Conservation (phyloP, 2,329 filamentous ascomycete genomes). For the Colletotrichum karsti region DNA sequence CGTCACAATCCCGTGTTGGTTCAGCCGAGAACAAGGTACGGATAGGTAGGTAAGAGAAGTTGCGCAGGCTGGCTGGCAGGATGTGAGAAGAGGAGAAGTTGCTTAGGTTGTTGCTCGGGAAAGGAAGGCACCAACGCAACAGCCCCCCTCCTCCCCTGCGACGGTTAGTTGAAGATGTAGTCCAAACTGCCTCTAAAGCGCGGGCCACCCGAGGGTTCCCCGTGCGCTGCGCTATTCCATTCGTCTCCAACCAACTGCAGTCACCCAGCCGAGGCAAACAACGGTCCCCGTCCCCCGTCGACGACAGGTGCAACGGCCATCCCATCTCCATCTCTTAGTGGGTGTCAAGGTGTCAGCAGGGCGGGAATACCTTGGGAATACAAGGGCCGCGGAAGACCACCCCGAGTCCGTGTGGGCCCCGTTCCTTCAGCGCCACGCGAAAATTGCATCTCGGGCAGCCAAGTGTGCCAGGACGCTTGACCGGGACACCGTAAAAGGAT, state of each 20-base stretch:
- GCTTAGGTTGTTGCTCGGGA: too few relatives aligned
- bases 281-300: too few relatives aligned
- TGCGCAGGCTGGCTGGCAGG: too few relatives aligned
- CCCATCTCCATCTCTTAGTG: too few relatives aligned
- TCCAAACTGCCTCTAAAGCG: conserved; percentile 7
- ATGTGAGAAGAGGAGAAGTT: too few relatives aligned
- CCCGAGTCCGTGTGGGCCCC: conserved; percentile 5
- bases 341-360: too few relatives aligned
- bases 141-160: too few relatives aligned
- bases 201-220: conserved; percentile 8
- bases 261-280: conserved; percentile 5
- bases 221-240: conserved; percentile 8
- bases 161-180: conserved; percentile 27
- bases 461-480: conserved; percentile 12
- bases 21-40: not conserved
- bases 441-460: not conserved
- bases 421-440: conserved; percentile 23
- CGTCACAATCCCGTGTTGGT: not conserved
- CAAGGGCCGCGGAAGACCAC: not conserved
- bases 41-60: not conserved
- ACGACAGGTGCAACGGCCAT: too few relatives aligned
- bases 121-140: too few relatives aligned
- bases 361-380: not conserved
- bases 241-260: conserved; percentile 1
- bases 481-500: conserved; percentile 21